phyloP scores from a whole-genome alignment of 768 basidiomycete genomes.

The Leucocoprinus sp. region DNA sequence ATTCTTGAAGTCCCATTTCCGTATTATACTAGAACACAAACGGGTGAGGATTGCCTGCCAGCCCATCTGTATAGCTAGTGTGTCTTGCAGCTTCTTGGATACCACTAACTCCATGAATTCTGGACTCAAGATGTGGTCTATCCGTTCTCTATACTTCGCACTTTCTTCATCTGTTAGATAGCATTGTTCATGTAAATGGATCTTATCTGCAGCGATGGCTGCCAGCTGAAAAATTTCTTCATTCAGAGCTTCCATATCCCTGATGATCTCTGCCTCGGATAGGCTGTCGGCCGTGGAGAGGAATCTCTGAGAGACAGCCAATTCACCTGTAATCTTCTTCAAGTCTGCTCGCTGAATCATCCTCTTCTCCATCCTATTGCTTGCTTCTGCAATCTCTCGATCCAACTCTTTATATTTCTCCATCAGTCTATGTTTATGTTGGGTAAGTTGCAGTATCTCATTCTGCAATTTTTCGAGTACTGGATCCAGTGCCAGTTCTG shows the following conservation, averaged over 20 bases:
- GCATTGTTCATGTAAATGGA: neutral
- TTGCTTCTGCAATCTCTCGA: constrained; percentile 13
- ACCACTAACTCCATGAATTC: neutral
- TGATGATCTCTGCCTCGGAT: constrained; percentile 36
- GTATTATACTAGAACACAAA: neutral
- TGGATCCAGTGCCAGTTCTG: neutral
- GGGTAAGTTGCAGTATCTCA: neutral
- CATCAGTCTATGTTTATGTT: neutral
- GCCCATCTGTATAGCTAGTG: constrained; percentile 7
- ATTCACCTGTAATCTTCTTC: constrained; percentile 26
- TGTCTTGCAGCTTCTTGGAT: neutral
- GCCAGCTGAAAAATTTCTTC: constrained; percentile 39
- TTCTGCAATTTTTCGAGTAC: neutral
- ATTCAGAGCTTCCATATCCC: constrained; percentile 33
- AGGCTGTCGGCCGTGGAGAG: constrained; percentile 34
- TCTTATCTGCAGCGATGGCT: constrained; percentile 33
- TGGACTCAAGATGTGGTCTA: neutral
- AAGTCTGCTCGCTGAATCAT: constrained; percentile 20
- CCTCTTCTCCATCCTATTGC: constrained; percentile 16
- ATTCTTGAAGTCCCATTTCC: neutral
- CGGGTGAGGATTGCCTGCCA: constrained; percentile 6
- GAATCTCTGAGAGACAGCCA: constrained; percentile 35
- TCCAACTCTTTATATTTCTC: constrained; percentile 2
- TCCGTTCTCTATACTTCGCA: neutral
- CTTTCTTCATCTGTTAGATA: neutral